These are phyloP conservation scores for Aspergillus leporis DNA, from an alignment of 495 filamentous ascomycete species.

Conservation along the genomic window DNA sequence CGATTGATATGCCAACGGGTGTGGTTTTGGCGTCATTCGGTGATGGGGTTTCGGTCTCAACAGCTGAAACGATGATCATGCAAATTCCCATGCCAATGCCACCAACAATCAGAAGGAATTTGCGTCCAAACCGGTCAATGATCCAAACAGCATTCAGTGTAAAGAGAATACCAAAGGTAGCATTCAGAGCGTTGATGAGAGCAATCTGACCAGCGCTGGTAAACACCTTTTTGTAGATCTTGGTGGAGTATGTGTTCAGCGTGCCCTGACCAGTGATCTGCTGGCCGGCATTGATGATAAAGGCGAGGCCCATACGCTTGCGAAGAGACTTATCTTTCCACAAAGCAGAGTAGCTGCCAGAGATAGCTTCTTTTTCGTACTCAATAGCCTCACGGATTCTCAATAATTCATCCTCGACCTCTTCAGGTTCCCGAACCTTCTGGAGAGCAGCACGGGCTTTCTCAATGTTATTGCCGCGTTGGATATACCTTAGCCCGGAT, in stretches of 20 bases:
- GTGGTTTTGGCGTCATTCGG: slow-evolving; percentile 49
- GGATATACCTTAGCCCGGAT: slow-evolving; percentile 42
- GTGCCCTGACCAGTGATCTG: slow-evolving; percentile 63
- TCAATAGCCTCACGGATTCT: slow-evolving; percentile 60
- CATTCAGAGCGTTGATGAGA: slow-evolving; percentile 67
- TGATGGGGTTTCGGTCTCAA: slow-evolving; percentile 61
- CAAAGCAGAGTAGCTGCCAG: slow-evolving; percentile 53
- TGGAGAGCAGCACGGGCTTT: slow-evolving; percentile 52
- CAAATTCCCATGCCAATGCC: slow-evolving; percentile 70
- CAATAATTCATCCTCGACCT: slow-evolving; percentile 59
- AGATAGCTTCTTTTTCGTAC: slow-evolving; percentile 63
- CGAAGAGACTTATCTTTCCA: slow-evolving; percentile 63
- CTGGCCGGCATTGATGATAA: slow-evolving; percentile 61
- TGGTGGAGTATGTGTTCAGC: slow-evolving; percentile 63
- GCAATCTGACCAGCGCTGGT: slow-evolving; percentile 52
- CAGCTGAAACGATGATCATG: slow-evolving; percentile 65
- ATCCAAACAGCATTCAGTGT: slow-evolving; percentile 73
- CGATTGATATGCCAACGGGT: slow-evolving; percentile 62
- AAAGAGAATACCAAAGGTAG: slow-evolving; percentile 66
- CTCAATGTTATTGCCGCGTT: slow-evolving; percentile 53
- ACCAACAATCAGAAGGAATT: slow-evolving; percentile 65
- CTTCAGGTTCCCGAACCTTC: slow-evolving; percentile 54
- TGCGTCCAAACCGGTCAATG: slow-evolving; percentile 68
- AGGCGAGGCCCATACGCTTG: slow-evolving; percentile 54
- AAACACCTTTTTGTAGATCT: slow-evolving; percentile 67